Evolutionary conservation across 495 filamentous ascomycete genomes (phyloP), one percentile per base, ranked within the genome.

Genomic region (Xylaria nigripes): DNA sequence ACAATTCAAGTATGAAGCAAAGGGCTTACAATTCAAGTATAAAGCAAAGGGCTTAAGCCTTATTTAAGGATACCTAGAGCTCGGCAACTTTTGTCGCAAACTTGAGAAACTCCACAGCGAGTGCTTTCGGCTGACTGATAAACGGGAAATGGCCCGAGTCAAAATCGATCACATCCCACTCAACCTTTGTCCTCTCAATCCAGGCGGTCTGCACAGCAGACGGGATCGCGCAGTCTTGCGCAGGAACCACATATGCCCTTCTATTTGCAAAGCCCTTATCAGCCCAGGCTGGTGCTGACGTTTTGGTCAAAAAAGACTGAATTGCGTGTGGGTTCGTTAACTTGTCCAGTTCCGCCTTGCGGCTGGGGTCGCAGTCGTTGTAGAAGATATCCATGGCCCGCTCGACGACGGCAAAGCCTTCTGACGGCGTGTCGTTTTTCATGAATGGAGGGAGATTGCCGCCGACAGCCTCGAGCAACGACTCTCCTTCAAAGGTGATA

Each of bases 111-210:
- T 48, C 6, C 6, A 18, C 30, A 29, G 6, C 44, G 1, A 54
- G 6, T 5, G 41, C 30, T 32, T 54, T 22, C 15, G 51, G 51
- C 24, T 48, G 44, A 9, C 51, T 54, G 6, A 48, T 16, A 34
- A 54, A 54, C 23, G 51, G 45, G 44, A 54, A 48, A 13, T 54
- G 51, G 3, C 51, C 51, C 2, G 51, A 42, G 3, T 54, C 16
- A 16, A 54, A 48, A 34, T 54, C 23, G 32, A 54, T 21, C 9
- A 54, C 34, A 21, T 54, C 13, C 44, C 51, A 54, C 4, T 48
- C 15, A 3, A 54, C 51, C 13, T 25, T 38, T 0, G 51, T 41
- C 45, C 48, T 54, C 32, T 54, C 34, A 18, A 54, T 54, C 51
- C 51, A 54, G 15, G 36, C 9, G 19, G 46, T 42, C 29, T 54